Base-by-base conservation (phyloP, 2,329 filamentous ascomycete genomes). In the Trichoderma lentiforme region DNA sequence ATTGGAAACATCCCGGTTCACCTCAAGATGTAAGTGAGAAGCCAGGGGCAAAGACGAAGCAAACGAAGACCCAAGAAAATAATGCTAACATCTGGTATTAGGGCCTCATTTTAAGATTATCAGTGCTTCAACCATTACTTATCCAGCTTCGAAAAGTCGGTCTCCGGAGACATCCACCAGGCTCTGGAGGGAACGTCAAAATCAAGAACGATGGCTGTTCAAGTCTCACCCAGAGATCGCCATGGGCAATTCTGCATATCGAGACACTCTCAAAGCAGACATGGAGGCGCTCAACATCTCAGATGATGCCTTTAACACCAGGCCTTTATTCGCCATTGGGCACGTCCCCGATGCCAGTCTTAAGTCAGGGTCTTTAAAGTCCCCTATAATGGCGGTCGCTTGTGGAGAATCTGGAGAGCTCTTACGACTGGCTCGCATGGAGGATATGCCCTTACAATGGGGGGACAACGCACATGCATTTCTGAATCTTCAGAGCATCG, bases 341-440 rank as follows among this genome's bases (percentile, higher is more conserved):
- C 85, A 88, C 71, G 84, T 89, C 74, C 79, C 82, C 2, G 82
- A 88, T 74, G 73, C 80, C 21, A 82, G 80, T 51, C 71, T 79
- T 21, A 75, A 77, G 3, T 75, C 71, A 32, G 76, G 68, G 36
- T 60, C 74, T 36, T 74, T 71, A 1, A 78, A 76, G 18, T 79
- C 79, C 14, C 79, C 82, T 2, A 79, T 82, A 75, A 82, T 85
- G 73, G 87, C 83, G 73, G 85, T 82, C 76, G 85, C 82, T 6
- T 82, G 85, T 3, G 91, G 91, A n/a, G 83, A 85, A 63, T 85
- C 84, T 15, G 88, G 89, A 1, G 87, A 90, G 74, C 80, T 87
- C 1, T 80, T 93, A 11, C 87, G 87, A 3, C 77, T 93, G 3
- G 79, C 86, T 5, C 82, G 83, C 7, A 78, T 91, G 4, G 82